A percentile compares a stretch with the other conserved stretches of the same genome.
These are phyloP conservation scores for Danielozyma ontarioensis DNA, from an alignment of 805 yeast species.

Conservation along the genomic window DNA sequence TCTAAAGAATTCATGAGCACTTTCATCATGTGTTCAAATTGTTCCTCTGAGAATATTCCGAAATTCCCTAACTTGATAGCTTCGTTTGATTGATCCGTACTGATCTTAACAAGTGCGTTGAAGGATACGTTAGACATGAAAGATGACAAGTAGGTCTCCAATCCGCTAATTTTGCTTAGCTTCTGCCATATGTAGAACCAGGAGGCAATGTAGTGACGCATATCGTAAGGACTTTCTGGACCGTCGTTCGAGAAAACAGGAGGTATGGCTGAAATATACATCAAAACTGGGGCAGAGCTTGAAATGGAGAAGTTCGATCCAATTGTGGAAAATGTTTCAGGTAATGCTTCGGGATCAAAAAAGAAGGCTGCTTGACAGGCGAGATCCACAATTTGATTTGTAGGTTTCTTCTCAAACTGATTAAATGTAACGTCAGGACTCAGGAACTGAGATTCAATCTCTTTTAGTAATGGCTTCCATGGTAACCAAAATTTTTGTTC, in stretches of 20 bases:
- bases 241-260: conserved; percentile 27
- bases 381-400: conserved; percentile 44
- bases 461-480: conserved; percentile 48
- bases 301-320: conserved; percentile 49
- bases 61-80: conserved; percentile 37
- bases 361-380: conserved; percentile 52
- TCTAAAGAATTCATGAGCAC: conserved; percentile 42
- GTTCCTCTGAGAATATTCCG: conserved; percentile 63
- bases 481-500: conserved; percentile 42
- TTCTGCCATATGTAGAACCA: conserved; percentile 71
- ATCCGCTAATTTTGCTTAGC: conserved; percentile 39
- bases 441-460: too few relatives aligned
- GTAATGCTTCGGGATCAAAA: conserved; percentile 45
- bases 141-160: too few relatives aligned
- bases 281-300: conserved; percentile 47
- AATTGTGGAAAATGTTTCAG: conserved; percentile 45
- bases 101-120: too few relatives aligned
- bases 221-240: conserved; percentile 25
- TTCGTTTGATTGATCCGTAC: too few relatives aligned
- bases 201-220: conserved; percentile 56
- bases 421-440: conserved; percentile 45
- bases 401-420: conserved; percentile 42
- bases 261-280: conserved; percentile 55
- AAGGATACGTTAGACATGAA: too few relatives aligned
- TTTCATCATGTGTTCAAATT: conserved; percentile 56